These are phyloP conservation scores for Globisporangium canariense DNA, from an alignment of 352 stramenopile species.

Conservation along the genomic window DNA sequence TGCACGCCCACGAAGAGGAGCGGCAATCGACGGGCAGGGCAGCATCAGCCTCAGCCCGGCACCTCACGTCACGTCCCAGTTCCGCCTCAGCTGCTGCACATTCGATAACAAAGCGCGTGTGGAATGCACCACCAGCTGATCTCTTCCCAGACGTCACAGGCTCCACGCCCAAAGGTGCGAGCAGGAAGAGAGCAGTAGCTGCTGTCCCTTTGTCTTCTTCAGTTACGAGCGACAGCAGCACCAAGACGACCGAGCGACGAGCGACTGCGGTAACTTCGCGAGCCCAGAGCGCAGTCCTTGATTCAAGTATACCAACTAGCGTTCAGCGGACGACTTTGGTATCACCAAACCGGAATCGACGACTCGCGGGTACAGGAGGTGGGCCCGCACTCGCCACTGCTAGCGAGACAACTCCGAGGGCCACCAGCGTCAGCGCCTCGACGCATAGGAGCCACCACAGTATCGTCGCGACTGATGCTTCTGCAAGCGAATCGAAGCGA, in stretches of 20 bases:
- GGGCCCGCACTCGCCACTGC: not conserved
- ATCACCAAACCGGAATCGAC: constrained; percentile 3
- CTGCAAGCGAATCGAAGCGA: not conserved
- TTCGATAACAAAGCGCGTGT: constrained; percentile 5
- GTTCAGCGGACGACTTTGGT: not conserved
- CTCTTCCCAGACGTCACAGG: constrained; percentile 20
- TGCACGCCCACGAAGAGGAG: not conserved
- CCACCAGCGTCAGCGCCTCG: not conserved
- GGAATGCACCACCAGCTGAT: constrained; percentile 25
- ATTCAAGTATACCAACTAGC: not conserved
- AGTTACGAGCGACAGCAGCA: not conserved
- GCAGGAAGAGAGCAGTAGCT: not conserved
- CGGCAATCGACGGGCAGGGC: not conserved
- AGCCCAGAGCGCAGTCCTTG: not conserved
- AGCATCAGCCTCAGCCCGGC: not conserved
- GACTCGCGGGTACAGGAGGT: not conserved
- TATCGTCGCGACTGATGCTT: not conserved
- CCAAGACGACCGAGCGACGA: not conserved
- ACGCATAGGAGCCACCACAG: not conserved
- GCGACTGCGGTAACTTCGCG: not conserved
- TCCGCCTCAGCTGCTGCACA: not conserved
- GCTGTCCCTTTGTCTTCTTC: not conserved
- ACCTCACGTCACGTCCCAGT: constrained; percentile 1
- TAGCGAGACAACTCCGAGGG: not conserved
- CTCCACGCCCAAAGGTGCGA: not conserved